A percentile compares a stretch with the other conserved stretches of the same genome.
Conservation (phyloP, 129 eudicot species). For the Chrysanthemum seticuspe region DNA sequence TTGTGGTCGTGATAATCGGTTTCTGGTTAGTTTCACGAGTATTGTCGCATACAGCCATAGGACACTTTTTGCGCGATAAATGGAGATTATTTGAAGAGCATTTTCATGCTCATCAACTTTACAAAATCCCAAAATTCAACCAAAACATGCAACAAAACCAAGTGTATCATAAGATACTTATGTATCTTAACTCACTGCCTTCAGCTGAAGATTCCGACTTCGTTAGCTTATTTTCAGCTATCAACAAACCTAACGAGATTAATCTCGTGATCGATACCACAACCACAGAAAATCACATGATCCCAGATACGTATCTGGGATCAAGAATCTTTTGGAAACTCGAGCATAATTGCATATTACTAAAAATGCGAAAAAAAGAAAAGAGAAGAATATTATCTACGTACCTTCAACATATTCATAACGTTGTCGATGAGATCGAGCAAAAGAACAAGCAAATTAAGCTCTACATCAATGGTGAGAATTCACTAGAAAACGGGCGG, state of each 20-base stretch:
- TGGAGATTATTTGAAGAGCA: slow-evolving; percentile 49
- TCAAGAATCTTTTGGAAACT: slow-evolving; percentile 63
- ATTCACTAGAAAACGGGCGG: slow-evolving; percentile 48
- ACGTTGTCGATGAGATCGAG: slow-evolving; percentile 59
- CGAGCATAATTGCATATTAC: slow-evolving; percentile 45
- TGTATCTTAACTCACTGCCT: slow-evolving; percentile 68
- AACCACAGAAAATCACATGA: slow-evolving; percentile 20
- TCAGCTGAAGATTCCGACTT: slow-evolving; percentile 69
- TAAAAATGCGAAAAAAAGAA: slow-evolving; percentile 64
- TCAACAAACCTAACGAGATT: slow-evolving; percentile 57
- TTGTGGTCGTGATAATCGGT: slow-evolving; percentile 15
- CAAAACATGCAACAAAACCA: slow-evolving; percentile 80
- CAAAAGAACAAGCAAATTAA: slow-evolving; percentile 50
- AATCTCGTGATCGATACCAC: slow-evolving; percentile 52
- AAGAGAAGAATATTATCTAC: slow-evolving; percentile 66
- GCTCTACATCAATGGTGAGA: slow-evolving; percentile 53
- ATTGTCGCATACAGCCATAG: slow-evolving; percentile 35
- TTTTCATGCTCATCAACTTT: slow-evolving; percentile 63
- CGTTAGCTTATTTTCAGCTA: slow-evolving; percentile 63
- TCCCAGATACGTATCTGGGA: slow-evolving; percentile 64
- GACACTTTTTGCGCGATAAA: slow-evolving; percentile 38
- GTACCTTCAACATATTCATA: slow-evolving; percentile 76
- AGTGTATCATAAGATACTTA: slow-evolving; percentile 52
- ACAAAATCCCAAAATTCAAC: slow-evolving; percentile 87
- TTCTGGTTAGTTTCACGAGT: slow-evolving; percentile 38